phyloP scores from a whole-genome alignment of 805 yeast species.

The Myxozyma monticola region DNA sequence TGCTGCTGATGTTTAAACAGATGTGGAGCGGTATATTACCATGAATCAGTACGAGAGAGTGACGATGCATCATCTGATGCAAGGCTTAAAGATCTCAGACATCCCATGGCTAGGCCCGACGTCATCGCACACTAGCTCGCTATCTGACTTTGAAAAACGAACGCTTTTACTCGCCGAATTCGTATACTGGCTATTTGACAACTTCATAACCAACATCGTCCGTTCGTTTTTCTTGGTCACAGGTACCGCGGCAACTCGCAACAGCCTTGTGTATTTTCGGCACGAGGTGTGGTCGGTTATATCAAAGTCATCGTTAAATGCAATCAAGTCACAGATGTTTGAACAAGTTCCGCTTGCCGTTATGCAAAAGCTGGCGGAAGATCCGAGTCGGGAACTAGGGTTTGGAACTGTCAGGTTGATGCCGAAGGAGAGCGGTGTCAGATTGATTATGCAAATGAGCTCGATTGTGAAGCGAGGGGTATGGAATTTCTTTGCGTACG shows the following conservation, averaged over 20 bases:
- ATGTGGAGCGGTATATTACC: constrained; percentile 38
- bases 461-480: constrained; percentile 1
- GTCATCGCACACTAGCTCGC: constrained; percentile 31
- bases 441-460: constrained; percentile 27
- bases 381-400: constrained; percentile 46
- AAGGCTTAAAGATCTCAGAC: constrained; percentile 45
- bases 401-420: constrained; percentile 38
- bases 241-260: constrained; percentile 47
- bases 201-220: constrained; percentile 50
- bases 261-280: constrained; percentile 51
- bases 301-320: constrained; percentile 46
- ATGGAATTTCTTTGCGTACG: no score
- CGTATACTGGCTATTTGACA: constrained; percentile 58
- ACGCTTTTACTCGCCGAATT: constrained; percentile 44
- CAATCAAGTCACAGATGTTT: constrained; percentile 17
- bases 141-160: constrained; percentile 47
- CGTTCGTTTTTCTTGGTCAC: constrained; percentile 66
- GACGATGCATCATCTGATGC: constrained; percentile 38
- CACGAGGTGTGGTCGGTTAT: constrained; percentile 56
- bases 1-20: constrained; percentile 1
- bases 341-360: constrained; percentile 25
- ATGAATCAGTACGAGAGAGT: constrained; percentile 44
- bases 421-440: constrained; percentile 27
- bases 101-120: constrained; percentile 55
- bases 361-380: constrained; percentile 39